A percentile compares a stretch with the other conserved stretches of the same genome.
Conservation (phyloP, 176 grass and related monocot species). For the Aegilops bicornis region DNA sequence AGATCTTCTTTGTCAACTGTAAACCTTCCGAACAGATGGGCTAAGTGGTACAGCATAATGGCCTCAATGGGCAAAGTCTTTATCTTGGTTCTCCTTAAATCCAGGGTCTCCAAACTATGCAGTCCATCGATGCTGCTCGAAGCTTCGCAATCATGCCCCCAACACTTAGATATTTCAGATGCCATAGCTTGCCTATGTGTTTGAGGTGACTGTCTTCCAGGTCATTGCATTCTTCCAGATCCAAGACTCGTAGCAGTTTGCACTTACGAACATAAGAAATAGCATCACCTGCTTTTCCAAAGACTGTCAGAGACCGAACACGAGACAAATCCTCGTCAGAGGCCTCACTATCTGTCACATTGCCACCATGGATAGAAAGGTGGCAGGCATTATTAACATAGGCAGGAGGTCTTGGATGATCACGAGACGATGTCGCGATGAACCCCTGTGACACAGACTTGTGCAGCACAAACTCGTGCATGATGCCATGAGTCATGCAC, state of each 20-base stretch:
- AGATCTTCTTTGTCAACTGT: background rate
- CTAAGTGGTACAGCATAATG: background rate
- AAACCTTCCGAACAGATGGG: slow-evolving; percentile 31
- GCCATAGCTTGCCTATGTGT: slow-evolving; percentile 24
- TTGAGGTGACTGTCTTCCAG: slow-evolving; percentile 9
- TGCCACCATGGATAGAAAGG: slow-evolving; percentile 28
- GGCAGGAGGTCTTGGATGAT: background rate
- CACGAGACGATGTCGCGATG: background rate
- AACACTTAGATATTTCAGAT: slow-evolving; percentile 34
- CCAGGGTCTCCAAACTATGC: slow-evolving; percentile 21
- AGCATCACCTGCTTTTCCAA: slow-evolving; percentile 6
- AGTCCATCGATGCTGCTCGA: slow-evolving; percentile 9
- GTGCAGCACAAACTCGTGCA: slow-evolving; percentile 36
- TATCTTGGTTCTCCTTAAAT: slow-evolving; percentile 5
- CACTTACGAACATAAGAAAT: slow-evolving; percentile 17
- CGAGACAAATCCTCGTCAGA: slow-evolving; percentile 14
- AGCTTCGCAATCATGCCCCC: background rate
- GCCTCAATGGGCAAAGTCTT: background rate
- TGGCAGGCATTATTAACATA: slow-evolving; percentile 7
- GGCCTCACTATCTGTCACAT: background rate
- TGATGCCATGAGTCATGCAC: slow-evolving; percentile 27
- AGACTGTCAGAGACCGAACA: slow-evolving; percentile 34
- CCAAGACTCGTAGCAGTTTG: slow-evolving; percentile 20
- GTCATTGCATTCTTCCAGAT: slow-evolving; percentile 23
- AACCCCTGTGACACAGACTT: slow-evolving; percentile 28